A percentile compares a stretch with the other conserved stretches of the same genome.
Conservation (phyloP, 139 green algal genomes). For the Chlorella sp. region DNA sequence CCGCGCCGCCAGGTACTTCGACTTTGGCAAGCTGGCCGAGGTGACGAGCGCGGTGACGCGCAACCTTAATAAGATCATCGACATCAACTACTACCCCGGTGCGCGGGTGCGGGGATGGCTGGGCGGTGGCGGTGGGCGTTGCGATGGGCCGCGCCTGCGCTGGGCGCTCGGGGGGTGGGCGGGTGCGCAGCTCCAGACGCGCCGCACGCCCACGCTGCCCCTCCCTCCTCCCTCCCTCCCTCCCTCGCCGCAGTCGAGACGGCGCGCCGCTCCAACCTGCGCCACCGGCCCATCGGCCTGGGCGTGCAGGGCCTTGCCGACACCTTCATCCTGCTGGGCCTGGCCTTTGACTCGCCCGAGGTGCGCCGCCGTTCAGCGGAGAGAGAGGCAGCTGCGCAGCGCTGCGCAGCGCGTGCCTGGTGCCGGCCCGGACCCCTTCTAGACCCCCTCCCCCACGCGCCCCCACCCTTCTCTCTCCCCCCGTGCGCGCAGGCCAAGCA, state of each 20-base stretch:
- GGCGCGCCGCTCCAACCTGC: slow-evolving; percentile 88
- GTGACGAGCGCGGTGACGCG: slow-evolving; percentile 63
- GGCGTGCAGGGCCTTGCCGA: slow-evolving; percentile 97
- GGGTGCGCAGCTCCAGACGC: too few species aligned
- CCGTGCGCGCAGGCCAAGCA: too few species aligned
- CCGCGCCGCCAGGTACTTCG: slow-evolving; percentile 68
- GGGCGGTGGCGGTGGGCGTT: neutral
- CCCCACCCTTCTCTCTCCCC: too few species aligned
- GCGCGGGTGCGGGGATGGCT: neutral
- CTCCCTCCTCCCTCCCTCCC: too few species aligned
- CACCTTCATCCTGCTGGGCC: slow-evolving; percentile 97
- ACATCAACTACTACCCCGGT: slow-evolving; percentile 99
- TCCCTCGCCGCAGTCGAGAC: slow-evolving; percentile 69
- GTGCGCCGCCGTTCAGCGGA: too few species aligned
- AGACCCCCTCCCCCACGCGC: too few species aligned
- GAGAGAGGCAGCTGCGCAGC: too few species aligned
- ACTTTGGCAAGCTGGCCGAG: slow-evolving; percentile 84
- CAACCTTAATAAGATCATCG: slow-evolving; percentile 99
- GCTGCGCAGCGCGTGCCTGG: too few species aligned
- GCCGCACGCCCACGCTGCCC: too few species aligned
- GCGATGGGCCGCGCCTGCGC: too few species aligned
- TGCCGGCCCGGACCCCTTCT: too few species aligned
- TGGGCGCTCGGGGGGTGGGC: too few species aligned
- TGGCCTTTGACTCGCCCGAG: slow-evolving; percentile 94
- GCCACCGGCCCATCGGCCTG: slow-evolving; percentile 96